Percentiles rank a stretch among this genome's conserved stretches.
These are phyloP conservation scores for Penicillium fuscoglaucum DNA, from an alignment of 2,329 filamentous ascomycete genomes.

Conservation along the genomic window DNA sequence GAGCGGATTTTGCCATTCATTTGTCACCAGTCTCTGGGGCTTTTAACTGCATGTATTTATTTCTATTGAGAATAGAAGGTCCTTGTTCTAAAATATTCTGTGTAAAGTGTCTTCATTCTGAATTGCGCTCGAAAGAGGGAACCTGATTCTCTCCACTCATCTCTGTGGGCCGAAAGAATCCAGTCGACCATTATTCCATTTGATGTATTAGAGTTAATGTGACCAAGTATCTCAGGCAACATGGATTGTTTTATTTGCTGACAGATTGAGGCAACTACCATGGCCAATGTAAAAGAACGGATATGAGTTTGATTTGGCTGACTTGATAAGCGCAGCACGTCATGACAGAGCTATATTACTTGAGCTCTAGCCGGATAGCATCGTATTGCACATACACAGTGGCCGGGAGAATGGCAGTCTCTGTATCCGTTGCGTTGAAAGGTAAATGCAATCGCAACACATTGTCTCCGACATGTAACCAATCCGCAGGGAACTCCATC, in stretches of 20 bases:
- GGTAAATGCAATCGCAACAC: conserved; percentile 60
- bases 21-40: conserved; percentile 9
- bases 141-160: no score
- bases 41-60: conserved; percentile 15
- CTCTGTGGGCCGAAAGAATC: not conserved
- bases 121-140: not conserved
- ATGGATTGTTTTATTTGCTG: not conserved
- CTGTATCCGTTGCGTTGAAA: conserved; percentile 59
- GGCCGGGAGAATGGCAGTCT: conserved; percentile 57
- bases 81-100: not conserved
- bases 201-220: not conserved
- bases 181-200: not conserved
- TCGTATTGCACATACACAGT: conserved; percentile 66
- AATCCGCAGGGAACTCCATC: conserved; percentile 55
- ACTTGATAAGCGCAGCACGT: not conserved
- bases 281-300: not conserved
- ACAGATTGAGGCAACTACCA: not conserved
- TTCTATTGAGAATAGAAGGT: not conserved
- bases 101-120: not conserved
- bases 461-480: conserved; percentile 56
- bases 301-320: not conserved
- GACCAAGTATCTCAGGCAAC: not conserved
- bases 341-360: not conserved
- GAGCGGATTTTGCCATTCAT: conserved; percentile 7
- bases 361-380: conserved; percentile 60